phyloP scores from a whole-genome alignment of 176 grass and related monocot species.

The Typha latifolia region DNA sequence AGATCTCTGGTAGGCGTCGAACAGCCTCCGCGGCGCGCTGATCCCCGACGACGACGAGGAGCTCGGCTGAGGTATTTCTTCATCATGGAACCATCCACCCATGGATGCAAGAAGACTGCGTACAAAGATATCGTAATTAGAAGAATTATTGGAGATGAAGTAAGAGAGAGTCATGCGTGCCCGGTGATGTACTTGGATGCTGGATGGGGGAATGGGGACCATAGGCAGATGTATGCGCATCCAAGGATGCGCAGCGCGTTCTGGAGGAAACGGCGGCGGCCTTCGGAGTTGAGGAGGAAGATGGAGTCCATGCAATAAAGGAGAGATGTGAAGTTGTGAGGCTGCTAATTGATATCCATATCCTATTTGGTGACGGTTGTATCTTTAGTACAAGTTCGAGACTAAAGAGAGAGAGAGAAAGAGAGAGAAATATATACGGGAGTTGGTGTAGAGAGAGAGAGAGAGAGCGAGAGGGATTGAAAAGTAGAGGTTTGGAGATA shows the following conservation, averaged over 20 bases:
- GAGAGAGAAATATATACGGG: not conserved
- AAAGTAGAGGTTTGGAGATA: not conserved
- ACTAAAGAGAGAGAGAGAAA: not conserved
- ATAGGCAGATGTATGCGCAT: conserved; percentile 37
- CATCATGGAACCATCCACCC: conserved; percentile 40
- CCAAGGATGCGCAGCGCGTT: conserved; percentile 9
- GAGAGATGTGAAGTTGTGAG: not conserved
- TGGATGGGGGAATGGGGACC: conserved; percentile 14
- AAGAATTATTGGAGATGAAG: not conserved
- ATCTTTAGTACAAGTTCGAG: no score
- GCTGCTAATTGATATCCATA: not conserved
- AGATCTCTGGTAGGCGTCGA: conserved; percentile 42
- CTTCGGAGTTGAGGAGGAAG: conserved; percentile 27
- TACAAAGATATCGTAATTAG: not conserved
- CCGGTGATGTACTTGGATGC: conserved; percentile 13
- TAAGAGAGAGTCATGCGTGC: not conserved
- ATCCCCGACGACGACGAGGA: conserved; percentile 1
- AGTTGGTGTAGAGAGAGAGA: not conserved
- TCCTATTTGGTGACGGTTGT: no score
- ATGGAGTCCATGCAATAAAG: conserved; percentile 24
- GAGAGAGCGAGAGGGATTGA: not conserved
- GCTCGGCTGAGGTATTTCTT: conserved; percentile 1
- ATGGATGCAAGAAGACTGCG: conserved; percentile 33
- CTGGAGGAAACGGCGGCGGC: conserved; percentile 14
- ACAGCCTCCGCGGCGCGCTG: conserved; percentile 13